Conservation (phyloP, 2,329 filamentous ascomycete species). For the Simplicillium aogashimaense region DNA sequence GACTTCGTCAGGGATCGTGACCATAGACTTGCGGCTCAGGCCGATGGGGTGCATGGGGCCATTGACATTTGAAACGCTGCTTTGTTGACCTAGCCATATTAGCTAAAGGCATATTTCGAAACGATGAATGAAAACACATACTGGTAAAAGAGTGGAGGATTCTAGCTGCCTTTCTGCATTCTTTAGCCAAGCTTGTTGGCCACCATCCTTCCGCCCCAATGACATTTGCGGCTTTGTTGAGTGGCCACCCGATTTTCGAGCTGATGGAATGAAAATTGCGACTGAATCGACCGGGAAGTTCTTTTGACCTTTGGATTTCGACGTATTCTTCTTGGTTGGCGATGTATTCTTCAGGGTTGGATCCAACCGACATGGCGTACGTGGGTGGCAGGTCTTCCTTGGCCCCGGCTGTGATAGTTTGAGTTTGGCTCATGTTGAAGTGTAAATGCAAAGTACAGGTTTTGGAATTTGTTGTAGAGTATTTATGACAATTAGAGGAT, state of each 20-base stretch:
- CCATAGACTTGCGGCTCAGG: slow-evolving; percentile 20
- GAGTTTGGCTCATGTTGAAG: too few species aligned
- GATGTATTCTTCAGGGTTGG: neutral
- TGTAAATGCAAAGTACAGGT: too few species aligned
- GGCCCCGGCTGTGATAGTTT: too few species aligned
- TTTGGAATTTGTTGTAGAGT: too few species aligned
- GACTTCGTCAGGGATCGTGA: slow-evolving; percentile 31
- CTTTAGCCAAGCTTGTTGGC: slow-evolving; percentile 64
- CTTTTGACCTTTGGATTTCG: too few species aligned
- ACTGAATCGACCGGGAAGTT: slow-evolving; percentile 21
- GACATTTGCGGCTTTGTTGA: slow-evolving; percentile 59
- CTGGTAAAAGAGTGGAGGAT: slow-evolving; percentile 66
- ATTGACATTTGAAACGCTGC: slow-evolving; percentile 2
- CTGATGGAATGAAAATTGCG: slow-evolving; percentile 55
- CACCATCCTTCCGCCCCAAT: slow-evolving; percentile 66
- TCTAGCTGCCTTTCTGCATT: slow-evolving; percentile 66
- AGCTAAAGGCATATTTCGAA: neutral
- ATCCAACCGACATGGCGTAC: too few species aligned
- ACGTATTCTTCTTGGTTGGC: neutral
- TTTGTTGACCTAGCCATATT: neutral
- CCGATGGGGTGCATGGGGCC: slow-evolving; percentile 21
- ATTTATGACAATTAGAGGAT: too few species aligned
- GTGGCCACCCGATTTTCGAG: slow-evolving; percentile 55
- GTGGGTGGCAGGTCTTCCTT: too few species aligned
- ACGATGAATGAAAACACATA: slow-evolving; percentile 12